Conservation (phyloP, 2,329 filamentous ascomycete genomes). For the Botrytis pseudocinerea region DNA sequence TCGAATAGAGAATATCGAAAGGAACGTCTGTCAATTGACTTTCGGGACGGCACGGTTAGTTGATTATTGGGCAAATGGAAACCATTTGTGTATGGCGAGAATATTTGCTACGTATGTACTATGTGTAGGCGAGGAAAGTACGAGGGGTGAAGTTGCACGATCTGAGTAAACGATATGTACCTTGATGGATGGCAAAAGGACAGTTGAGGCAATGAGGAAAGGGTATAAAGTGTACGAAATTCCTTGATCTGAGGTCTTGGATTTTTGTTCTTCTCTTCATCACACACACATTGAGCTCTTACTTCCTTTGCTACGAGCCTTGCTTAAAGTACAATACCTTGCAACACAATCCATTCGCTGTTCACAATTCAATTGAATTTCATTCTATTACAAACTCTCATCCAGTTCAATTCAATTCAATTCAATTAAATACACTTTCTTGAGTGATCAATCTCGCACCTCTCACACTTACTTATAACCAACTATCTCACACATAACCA, state of each 20-base stretch:
- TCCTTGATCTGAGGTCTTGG: background rate
- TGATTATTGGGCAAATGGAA: background rate
- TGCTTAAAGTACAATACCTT: background rate
- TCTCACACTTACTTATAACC: background rate
- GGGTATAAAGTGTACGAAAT: constrained; percentile 5
- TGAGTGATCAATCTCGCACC: background rate
- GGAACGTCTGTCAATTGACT: background rate
- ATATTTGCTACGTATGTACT: background rate
- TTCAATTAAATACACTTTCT: background rate
- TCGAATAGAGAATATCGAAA: background rate
- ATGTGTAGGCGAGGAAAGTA: background rate
- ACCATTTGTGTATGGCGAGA: background rate
- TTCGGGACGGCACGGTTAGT: background rate
- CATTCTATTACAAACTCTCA: background rate
- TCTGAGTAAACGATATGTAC: background rate
- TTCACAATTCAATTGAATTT: background rate
- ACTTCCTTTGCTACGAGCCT: background rate
- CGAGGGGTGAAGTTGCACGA: background rate
- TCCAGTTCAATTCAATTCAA: background rate
- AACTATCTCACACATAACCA: background rate
- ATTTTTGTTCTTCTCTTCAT: background rate
- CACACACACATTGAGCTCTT: constrained; percentile 6
- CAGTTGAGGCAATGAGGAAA: background rate
- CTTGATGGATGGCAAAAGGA: background rate
- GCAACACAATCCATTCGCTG: background rate